Evolutionary conservation across 163 green algal genomes (phyloP).

Genomic region (Volvox carteri): DNA sequence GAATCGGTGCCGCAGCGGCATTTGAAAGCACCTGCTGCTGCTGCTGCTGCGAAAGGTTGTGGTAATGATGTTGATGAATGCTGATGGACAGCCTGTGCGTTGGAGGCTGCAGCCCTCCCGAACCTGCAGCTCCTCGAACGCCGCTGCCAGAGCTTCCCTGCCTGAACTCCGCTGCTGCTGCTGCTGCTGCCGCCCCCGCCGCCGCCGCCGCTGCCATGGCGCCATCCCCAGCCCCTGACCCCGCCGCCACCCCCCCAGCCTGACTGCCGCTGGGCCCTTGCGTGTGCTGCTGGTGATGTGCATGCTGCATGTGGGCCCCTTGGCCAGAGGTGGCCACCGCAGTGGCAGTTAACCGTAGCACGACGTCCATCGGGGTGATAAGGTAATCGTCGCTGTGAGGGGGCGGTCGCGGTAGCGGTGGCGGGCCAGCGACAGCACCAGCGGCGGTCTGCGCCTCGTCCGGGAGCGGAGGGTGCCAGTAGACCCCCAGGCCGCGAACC

Average conservation of each 20-base stretch:
- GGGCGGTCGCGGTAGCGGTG: conserved; percentile 45
- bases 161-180: background rate
- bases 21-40: background rate
- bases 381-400: conserved; percentile 42
- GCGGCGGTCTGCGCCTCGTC: background rate
- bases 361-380: background rate
- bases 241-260: background rate
- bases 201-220: background rate
- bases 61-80: background rate
- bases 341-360: conserved; percentile 29
- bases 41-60: background rate
- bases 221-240: background rate
- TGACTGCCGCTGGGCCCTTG: too few species aligned
- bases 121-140: background rate
- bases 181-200: background rate
- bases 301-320: background rate
- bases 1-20: background rate
- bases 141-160: conserved; percentile 17
- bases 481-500: conserved; percentile 20
- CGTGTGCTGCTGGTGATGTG: background rate
- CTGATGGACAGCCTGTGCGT: background rate
- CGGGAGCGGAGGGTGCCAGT: conserved; percentile 42
- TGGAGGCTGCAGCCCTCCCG: background rate
- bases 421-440: background rate
- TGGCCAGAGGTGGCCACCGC: background rate